A percentile compares a stretch with the other conserved stretches of the same genome.
These are phyloP conservation scores for Eimeria necatrix DNA, from an alignment of 169 alveolate species.

Conservation along the genomic window DNA sequence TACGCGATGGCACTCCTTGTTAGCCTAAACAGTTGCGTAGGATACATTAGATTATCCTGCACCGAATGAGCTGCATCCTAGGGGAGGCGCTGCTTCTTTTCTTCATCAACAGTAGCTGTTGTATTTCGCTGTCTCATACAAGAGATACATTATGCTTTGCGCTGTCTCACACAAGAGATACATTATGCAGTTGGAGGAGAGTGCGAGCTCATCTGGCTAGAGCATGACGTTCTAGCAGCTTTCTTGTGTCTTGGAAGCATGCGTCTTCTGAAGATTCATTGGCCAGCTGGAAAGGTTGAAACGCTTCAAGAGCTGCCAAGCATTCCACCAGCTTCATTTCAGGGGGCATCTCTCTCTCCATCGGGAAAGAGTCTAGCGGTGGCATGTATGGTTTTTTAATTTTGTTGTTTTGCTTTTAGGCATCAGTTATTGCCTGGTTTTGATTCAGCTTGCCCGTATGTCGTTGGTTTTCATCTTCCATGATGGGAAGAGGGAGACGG, in stretches of 20 bases:
- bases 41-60: too few species aligned
- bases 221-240: not conserved
- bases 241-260: not conserved
- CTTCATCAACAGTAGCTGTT: too few species aligned
- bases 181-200: not conserved
- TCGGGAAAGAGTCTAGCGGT: conserved; percentile 3
- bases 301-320: not conserved
- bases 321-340: not conserved
- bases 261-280: not conserved
- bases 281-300: conserved; percentile 5
- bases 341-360: conserved; percentile 3
- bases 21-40: too few species aligned
- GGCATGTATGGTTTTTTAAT: conserved; percentile 9
- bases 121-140: not conserved
- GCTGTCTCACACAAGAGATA: not conserved
- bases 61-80: too few species aligned
- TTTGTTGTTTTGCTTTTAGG: not conserved
- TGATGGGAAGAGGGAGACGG: too few species aligned
- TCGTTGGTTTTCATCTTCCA: too few species aligned
- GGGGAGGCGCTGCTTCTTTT: too few species aligned
- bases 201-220: conserved; percentile 39
- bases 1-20: not conserved
- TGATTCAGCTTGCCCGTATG: not conserved
- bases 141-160: not conserved
- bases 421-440: not conserved